phyloP scores from a whole-genome alignment of 768 basidiomycete genomes.

The Candolleomyces eurysporus region DNA sequence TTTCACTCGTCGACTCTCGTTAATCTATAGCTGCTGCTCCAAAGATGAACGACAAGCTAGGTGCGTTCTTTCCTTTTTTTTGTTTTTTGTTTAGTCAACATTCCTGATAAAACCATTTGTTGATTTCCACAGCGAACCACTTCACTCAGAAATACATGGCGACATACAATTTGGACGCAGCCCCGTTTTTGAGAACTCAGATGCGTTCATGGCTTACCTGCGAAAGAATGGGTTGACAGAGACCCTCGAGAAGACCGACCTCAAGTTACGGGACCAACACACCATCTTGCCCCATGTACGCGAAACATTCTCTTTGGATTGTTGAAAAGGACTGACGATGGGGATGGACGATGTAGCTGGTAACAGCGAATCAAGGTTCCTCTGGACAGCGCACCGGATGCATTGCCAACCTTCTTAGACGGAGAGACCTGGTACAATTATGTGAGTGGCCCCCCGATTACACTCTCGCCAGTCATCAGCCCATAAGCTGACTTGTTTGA shows the following conservation, averaged over 20 bases:
- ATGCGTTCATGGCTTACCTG: constrained; percentile 28
- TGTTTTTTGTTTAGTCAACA: no score
- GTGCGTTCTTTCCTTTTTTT: no score
- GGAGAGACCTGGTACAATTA: constrained; percentile 32
- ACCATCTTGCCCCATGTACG: constrained; percentile 26
- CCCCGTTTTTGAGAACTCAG: constrained; percentile 29
- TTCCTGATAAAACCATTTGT: neutral
- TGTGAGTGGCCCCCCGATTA: constrained; percentile 11
- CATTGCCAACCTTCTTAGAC: constrained; percentile 24
- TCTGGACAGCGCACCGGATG: no score
- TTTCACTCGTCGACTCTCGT: no score
- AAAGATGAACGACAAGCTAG: no score
- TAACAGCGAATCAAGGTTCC: no score
- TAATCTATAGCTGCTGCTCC: no score
- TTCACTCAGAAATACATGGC: neutral
- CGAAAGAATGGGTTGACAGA: constrained; percentile 18
- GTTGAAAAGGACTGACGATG: neutral
- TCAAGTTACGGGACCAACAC: constrained; percentile 20
- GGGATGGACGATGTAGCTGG: neutral
- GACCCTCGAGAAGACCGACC: constrained; percentile 17
- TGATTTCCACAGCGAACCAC: neutral
- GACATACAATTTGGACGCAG: neutral
- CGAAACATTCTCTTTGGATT: neutral
- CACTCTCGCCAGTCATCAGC: no score
- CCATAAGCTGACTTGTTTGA: no score